Percentiles rank a stretch among this genome's conserved stretches.
Conservation (phyloP, 768 basidiomycete genomes). For the Mrakia blollopis region DNA sequence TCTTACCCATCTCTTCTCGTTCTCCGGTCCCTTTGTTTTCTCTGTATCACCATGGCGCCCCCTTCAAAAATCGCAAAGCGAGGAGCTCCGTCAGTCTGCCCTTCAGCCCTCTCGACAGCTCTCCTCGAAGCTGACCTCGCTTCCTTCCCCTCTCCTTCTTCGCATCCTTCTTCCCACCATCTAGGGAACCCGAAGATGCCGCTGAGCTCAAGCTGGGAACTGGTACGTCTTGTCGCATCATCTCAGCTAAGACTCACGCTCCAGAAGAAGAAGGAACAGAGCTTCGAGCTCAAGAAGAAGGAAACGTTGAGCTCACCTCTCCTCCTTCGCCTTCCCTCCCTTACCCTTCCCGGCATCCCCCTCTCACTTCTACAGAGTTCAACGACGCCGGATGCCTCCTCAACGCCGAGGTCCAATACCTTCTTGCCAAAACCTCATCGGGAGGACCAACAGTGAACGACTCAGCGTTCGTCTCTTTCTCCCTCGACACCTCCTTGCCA, state of each 20-base stretch:
- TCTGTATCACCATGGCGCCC: slow-evolving; percentile 1
- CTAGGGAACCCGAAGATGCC: slow-evolving; percentile 73
- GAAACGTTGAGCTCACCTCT: slow-evolving; percentile 10
- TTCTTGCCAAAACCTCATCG: slow-evolving; percentile 53
- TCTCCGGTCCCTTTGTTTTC: background rate
- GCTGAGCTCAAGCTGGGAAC: slow-evolving; percentile 78
- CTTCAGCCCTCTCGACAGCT: background rate
- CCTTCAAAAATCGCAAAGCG: slow-evolving; percentile 15
- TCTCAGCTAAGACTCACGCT: background rate
- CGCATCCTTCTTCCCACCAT: background rate
- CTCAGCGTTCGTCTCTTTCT: slow-evolving; percentile 55
- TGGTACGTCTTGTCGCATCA: slow-evolving; percentile 35
- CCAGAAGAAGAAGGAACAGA: background rate
- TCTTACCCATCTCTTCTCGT: background rate
- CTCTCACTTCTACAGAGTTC: slow-evolving; percentile 56
- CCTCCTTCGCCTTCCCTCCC: background rate
- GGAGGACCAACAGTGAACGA: slow-evolving; percentile 15
- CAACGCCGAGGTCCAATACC: slow-evolving; percentile 86
- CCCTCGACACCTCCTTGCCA: background rate
- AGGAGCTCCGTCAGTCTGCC: slow-evolving; percentile 14
- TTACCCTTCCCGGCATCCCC: background rate
- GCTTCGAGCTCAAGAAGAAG: background rate
- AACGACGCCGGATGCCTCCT: slow-evolving; percentile 85
- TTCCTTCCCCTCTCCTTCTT: background rate
- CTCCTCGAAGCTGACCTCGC: slow-evolving; percentile 2